Evolutionary conservation across 164 flowering plant species (phyloP), one percentile per base, ranked within the genome.

Genomic region (Cinnamomum chago): DNA sequence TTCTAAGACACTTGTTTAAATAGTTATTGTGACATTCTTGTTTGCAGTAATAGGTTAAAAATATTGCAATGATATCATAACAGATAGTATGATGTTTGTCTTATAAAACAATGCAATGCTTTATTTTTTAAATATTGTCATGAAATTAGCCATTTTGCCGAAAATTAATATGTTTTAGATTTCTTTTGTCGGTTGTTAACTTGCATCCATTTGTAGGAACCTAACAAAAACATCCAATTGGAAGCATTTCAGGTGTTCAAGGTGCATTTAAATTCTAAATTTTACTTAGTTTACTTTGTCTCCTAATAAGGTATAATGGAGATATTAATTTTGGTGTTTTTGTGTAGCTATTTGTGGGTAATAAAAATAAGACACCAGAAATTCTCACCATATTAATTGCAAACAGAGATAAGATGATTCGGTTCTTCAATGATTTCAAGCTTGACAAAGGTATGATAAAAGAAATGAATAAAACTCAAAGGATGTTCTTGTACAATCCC

Each of bases 171-270:
- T 40, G 47, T 40, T 40, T 9, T 40, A 40, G 11, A 40, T 40
- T 40, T 40, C 47, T 40, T 35, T 35, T 40, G 47, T 7, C 0
- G 2, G 11, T 40, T 40, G 47, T 7, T 40, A 40, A 7, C 47
- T 5, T 20, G n/a, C 24, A 2, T 20, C 23, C 64, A 23, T 77
- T 73, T 80, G 71, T 90, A 95, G 97, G 97, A 93, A 64, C 74
- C 95, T 40, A 92, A 90, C 86, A 95, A 89, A 88, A 86, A 83
- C 77, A 95, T 95, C 71, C 96, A 90, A 77, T 66, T 90, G 30
- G 95, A 89, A 83, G 97, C 98, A 75, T 95, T 95, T 83, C 97
- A 92, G 83, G 94, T 95, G 73, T 95, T 95, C 83, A 95, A 95
- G 97, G 98, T 95, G 74, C 51, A 3, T 22, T 64, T 11, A 55